These are phyloP conservation scores for Blastobotrys terrestris DNA, from an alignment of 805 yeast species.

Conservation along the genomic window DNA sequence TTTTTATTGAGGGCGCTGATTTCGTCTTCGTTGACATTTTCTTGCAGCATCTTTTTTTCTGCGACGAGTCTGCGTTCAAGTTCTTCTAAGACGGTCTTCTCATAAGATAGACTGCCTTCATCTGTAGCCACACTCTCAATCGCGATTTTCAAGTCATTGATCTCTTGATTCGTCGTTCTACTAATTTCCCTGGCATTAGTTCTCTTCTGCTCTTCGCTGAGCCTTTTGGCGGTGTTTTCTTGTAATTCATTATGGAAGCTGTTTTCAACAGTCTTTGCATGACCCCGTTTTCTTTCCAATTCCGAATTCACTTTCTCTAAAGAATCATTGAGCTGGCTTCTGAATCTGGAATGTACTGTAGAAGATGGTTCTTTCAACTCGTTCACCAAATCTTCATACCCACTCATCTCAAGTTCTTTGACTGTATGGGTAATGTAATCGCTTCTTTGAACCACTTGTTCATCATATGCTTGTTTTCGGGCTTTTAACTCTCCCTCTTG, in stretches of 20 bases:
- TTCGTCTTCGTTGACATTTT: constrained; percentile 3
- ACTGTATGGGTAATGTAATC: constrained; percentile 11
- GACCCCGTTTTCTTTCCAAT: constrained; percentile 10
- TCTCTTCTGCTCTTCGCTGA: constrained; percentile 21
- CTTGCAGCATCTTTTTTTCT: constrained; percentile 11
- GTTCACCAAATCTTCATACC: background rate
- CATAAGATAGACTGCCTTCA: constrained; percentile 44
- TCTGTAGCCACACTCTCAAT: constrained; percentile 36
- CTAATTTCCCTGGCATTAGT: constrained; percentile 10
- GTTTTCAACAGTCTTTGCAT: constrained; percentile 28
- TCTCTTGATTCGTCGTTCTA: constrained; percentile 27
- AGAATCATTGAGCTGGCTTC: background rate
- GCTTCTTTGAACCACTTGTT: constrained; percentile 11
- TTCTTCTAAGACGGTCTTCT: constrained; percentile 37
- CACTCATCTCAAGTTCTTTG: constrained; percentile 5
- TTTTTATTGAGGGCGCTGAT: constrained; percentile 7
- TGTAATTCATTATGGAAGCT: constrained; percentile 20
- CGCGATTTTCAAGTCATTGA: constrained; percentile 34
- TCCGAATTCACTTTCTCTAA: constrained; percentile 3
- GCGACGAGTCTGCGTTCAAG: constrained; percentile 33
- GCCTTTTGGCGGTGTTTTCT: constrained; percentile 21
- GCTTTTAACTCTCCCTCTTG: constrained; percentile 52
- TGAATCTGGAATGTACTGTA: background rate
- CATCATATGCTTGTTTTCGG: constrained; percentile 26
- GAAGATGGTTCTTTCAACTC: background rate